Evolutionary conservation across 768 basidiomycete genomes (phyloP).

Genomic region (Mycena vulgaris): DNA sequence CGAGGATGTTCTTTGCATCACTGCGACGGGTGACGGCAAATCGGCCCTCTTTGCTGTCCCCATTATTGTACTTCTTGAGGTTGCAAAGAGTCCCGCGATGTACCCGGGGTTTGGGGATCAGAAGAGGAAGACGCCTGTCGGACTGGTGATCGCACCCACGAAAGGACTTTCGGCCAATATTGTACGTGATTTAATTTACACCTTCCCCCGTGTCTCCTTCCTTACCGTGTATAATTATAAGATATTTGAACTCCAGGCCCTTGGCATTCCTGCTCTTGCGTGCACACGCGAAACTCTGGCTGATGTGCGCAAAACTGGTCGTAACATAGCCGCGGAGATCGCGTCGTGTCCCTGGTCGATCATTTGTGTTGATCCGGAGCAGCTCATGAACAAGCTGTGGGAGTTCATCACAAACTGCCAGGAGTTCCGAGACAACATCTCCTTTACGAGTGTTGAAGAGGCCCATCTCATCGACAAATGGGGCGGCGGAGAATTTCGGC

Average conservation of each 20-base stretch:
- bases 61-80: too few species aligned
- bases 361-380: constrained; percentile 29
- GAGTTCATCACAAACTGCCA: constrained; percentile 6
- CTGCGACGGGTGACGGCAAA: too few species aligned
- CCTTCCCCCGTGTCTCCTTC: too few species aligned
- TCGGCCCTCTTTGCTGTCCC: too few species aligned
- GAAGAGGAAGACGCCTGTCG: too few species aligned
- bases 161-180: too few species aligned
- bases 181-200: too few species aligned
- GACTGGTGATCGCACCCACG: too few species aligned
- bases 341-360: background rate
- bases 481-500: constrained; percentile 25
- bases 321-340: constrained; percentile 15
- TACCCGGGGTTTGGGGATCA: too few species aligned
- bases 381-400: constrained; percentile 23
- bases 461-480: constrained; percentile 31
- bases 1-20: too few species aligned
- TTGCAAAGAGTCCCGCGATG: too few species aligned
- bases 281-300: constrained; percentile 14
- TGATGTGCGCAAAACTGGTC: constrained; percentile 15
- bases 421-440: constrained; percentile 17
- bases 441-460: constrained; percentile 14
- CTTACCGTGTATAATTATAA: too few species aligned
- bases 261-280: constrained; percentile 10
- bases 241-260: constrained; percentile 11